Evolutionary conservation across 2,329 filamentous ascomycete genomes (phyloP), one percentile per base, ranked within the genome.

Genomic region (Monosporascus sp.): DNA sequence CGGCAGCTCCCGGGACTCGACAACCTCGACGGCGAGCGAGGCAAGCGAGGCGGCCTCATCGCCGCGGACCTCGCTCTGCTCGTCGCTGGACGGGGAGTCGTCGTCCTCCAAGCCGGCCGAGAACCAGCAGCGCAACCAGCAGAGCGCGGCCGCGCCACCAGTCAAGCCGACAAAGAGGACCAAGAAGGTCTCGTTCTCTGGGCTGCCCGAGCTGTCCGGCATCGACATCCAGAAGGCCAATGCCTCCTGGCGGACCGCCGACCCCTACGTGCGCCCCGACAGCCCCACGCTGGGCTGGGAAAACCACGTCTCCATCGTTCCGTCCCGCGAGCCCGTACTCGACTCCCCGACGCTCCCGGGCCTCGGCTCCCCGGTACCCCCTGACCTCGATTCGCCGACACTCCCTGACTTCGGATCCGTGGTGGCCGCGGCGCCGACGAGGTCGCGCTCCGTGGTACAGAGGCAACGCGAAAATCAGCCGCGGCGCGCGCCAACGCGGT

Each of bases 251-350:
- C 31, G 31, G 31, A 11, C 31, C 9, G 71, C 62, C 3, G 67
- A 80, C 59, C 77, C 78, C 20, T 68, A 76, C 35, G 73, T 82
- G 55, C 78, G 81, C 8, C 81, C 81, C 0, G 81, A 85, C 59
- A 84, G 81, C 3, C 81, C 81, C 1, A 85, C 81, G 0, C 74
- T 85, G 6, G 81, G 81, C 11, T 65, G 81, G 52, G 78, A 79
- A 50, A 76, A 77, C 58, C 54, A 63, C 43, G 41, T 57, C 46
- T 48, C 51, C 55, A 17, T 52, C 58, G 35, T 51, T 56, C 40
- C 27, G 24, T 17, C 38, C 49, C 3, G 45, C 44, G 24, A 58
- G 9, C 31, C 4, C 31, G 31, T 35, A 11, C 9, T 35, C 11
- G 31, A 35, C 31, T 35, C 31, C 9, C 31, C 31, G 0, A 35